Evolutionary conservation across 345 rosid species (phyloP).

Genomic region (Citrus sinensis): DVS_A1.0 CM039161.1:22779501-22780000

Average conservation of each 20-base stretch:
- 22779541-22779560: constrained; percentile 15
- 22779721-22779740: background rate
- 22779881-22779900: background rate
- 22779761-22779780: background rate
- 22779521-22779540: constrained; percentile 22
- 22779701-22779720: constrained; percentile 5
- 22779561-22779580: constrained; percentile 7
- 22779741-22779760: background rate
- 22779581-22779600: constrained; percentile 26
- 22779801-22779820: background rate
- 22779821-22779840: background rate
- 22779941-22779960: background rate
- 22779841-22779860: background rate
- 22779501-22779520: constrained; percentile 25
- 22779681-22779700: constrained; percentile 24
- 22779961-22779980: background rate
- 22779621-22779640: constrained; percentile 17
- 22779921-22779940: background rate
- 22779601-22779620: constrained; percentile 9
- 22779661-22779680: constrained; percentile 21
- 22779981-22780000: background rate
- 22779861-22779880: background rate
- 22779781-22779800: background rate
- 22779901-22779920: background rate
- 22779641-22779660: constrained; percentile 7